phyloP scores from a whole-genome alignment of 106 monocot genomes.

The Hemerocallis citrina region DNA sequence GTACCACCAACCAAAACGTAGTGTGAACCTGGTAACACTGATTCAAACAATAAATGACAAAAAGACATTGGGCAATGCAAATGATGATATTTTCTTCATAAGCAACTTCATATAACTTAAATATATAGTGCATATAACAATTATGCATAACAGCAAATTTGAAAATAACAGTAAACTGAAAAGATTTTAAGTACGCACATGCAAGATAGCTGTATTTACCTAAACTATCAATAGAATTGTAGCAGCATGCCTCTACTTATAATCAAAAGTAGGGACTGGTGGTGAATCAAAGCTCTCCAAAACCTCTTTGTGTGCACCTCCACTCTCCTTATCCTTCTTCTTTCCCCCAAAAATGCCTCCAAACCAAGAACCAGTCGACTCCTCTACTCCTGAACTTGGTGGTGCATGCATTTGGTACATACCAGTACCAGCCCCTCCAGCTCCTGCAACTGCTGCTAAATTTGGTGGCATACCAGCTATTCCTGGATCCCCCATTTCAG shows the following conservation, averaged over 20 bases:
- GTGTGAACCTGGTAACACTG: too few relatives aligned
- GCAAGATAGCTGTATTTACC: too few relatives aligned
- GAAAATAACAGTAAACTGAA: too few relatives aligned
- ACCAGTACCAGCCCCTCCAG: not conserved
- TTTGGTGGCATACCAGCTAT: slow-evolving; percentile 5
- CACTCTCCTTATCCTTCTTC: slow-evolving; percentile 11
- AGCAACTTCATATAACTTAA: too few relatives aligned
- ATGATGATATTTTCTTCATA: too few relatives aligned
- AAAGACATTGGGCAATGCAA: too few relatives aligned
- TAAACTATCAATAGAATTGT: too few relatives aligned
- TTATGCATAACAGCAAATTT: too few relatives aligned
- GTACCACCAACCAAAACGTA: too few relatives aligned
- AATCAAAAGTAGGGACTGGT: slow-evolving; percentile 21
- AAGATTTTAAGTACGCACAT: too few relatives aligned
- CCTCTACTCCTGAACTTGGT: not conserved
- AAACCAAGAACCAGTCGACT: slow-evolving; percentile 16
- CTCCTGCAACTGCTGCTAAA: slow-evolving; percentile 7
- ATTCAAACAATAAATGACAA: too few relatives aligned
- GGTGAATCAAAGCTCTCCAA: slow-evolving; percentile 23
- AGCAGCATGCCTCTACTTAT: slow-evolving; percentile 23
- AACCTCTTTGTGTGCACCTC: slow-evolving; percentile 6
- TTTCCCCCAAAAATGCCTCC: slow-evolving; percentile 19
- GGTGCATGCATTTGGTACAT: not conserved
- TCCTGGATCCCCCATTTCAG: slow-evolving; percentile 9
- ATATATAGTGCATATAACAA: too few relatives aligned